phyloP scores from a whole-genome alignment of 768 basidiomycete genomes.

The Chalciporus piperatus region DNA sequence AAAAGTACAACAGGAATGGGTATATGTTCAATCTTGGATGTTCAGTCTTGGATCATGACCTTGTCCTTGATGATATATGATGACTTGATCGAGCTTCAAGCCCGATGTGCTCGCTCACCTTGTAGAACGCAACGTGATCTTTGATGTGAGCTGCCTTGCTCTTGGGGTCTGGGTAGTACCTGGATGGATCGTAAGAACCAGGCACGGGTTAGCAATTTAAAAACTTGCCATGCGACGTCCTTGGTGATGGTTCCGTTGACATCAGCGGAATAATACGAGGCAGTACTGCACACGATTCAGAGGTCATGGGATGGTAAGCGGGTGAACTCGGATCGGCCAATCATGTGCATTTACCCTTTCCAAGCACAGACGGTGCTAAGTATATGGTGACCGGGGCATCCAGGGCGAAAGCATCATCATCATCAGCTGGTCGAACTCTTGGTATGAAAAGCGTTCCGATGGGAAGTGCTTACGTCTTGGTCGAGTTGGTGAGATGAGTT shows the following conservation, averaged over 20 bases:
- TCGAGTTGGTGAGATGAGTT: constrained; percentile 46
- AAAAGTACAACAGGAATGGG: background rate
- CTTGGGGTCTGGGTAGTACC: constrained; percentile 65
- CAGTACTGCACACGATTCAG: constrained; percentile 39
- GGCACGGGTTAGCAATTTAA: background rate
- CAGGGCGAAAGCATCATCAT: background rate
- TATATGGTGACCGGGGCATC: background rate
- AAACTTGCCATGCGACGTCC: constrained; percentile 65
- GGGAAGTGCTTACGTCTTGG: constrained; percentile 43
- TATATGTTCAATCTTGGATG: constrained; percentile 13
- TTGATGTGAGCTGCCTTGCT: constrained; percentile 61
- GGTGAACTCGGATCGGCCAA: background rate
- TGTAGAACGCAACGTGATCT: constrained; percentile 75
- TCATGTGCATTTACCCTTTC: constrained; percentile 56
- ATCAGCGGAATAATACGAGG: constrained; percentile 61
- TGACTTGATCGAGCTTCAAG: background rate
- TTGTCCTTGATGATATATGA: constrained; percentile 16
- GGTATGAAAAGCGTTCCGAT: constrained; percentile 1
- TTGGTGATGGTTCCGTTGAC: constrained; percentile 47
- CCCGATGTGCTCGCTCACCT: constrained; percentile 40
- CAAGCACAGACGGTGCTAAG: constrained; percentile 57
- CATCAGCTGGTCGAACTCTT: background rate
- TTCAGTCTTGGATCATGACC: constrained; percentile 18
- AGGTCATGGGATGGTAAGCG: constrained; percentile 1
- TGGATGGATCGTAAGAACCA: constrained; percentile 21